These are phyloP conservation scores for Epichloe baconii DNA, from an alignment of 2,329 filamentous ascomycete genomes.

Conservation along the genomic window DNA sequence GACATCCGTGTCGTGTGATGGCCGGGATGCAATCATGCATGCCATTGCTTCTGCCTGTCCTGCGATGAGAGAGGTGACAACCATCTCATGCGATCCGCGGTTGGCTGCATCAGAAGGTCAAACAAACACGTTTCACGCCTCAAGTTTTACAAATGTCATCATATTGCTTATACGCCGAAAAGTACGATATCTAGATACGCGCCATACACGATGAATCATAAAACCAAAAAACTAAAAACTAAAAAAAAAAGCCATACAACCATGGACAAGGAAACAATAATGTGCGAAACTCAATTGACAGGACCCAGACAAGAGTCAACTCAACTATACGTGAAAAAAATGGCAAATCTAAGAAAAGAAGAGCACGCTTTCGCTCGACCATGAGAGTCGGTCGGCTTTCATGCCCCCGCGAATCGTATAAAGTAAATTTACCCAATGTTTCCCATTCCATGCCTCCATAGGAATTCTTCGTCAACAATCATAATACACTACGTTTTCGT, in stretches of 20 bases:
- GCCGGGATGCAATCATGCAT: no score
- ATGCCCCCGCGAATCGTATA: background rate
- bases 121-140: background rate
- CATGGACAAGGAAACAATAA: background rate
- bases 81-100: background rate
- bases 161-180: background rate
- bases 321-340: background rate
- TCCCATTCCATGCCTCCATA: conserved; percentile 15
- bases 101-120: background rate
- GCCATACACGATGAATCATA: background rate
- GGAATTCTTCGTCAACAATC: conserved; percentile 18
- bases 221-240: background rate
- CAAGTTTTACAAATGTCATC: background rate
- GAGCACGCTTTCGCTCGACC: conserved; percentile 1
- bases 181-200: background rate
- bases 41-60: no score
- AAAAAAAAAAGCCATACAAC: background rate
- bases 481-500: conserved; percentile 12
- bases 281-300: background rate
- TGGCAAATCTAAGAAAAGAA: background rate
- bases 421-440: conserved; percentile 4
- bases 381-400: background rate
- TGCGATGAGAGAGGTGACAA: background rate
- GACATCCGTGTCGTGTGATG: no score
- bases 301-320: background rate